Percentiles rank a stretch among this genome's conserved stretches.
phyloP scores from a whole-genome alignment of 1,284 basidiomycete species.

The Cutaneotrichosporon cutaneum region DNA sequence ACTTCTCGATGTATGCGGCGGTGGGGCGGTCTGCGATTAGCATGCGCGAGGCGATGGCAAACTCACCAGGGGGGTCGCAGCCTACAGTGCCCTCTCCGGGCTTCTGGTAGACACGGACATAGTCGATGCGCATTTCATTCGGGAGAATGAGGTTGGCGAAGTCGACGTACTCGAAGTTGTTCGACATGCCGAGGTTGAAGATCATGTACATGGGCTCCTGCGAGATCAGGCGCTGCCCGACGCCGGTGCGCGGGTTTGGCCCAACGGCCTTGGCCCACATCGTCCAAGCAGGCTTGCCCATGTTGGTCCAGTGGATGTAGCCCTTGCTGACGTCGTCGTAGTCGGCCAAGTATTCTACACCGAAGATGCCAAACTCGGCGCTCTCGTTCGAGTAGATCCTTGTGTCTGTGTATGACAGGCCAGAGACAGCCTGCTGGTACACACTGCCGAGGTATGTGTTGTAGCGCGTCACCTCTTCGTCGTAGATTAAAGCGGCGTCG shows the following conservation, averaged over 20 bases:
- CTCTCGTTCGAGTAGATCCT: slow-evolving; percentile 56
- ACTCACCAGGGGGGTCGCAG: slow-evolving; percentile 40
- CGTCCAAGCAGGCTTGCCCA: slow-evolving; percentile 59
- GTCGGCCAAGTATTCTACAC: slow-evolving; percentile 68
- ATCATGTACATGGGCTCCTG: slow-evolving; percentile 69
- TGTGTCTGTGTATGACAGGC: slow-evolving; percentile 58
- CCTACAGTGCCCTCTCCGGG: slow-evolving; percentile 50
- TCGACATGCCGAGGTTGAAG: slow-evolving; percentile 45
- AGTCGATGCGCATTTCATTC: slow-evolving; percentile 54
- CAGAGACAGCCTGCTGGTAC: slow-evolving; percentile 76
- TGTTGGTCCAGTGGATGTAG: slow-evolving; percentile 66
- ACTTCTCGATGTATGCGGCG: slow-evolving; percentile 45
- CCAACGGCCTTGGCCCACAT: slow-evolving; percentile 61
- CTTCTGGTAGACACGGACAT: slow-evolving; percentile 55
- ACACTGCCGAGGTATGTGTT: slow-evolving; percentile 74
- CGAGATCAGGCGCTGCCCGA: slow-evolving; percentile 67
- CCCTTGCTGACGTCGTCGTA: slow-evolving; percentile 59
- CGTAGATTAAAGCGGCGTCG: slow-evolving; percentile 36
- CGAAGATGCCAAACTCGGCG: slow-evolving; percentile 56
- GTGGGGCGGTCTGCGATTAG: slow-evolving; percentile 44
- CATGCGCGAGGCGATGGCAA: background rate
- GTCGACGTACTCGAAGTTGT: slow-evolving; percentile 54
- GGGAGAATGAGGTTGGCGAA: slow-evolving; percentile 52
- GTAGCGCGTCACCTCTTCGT: slow-evolving; percentile 58
- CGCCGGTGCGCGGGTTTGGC: slow-evolving; percentile 58